Percentiles rank a stretch among this genome's conserved stretches.
phyloP scores from a whole-genome alignment of 345 rosid species.

The Melaleuca quinquenervia region DNA sequence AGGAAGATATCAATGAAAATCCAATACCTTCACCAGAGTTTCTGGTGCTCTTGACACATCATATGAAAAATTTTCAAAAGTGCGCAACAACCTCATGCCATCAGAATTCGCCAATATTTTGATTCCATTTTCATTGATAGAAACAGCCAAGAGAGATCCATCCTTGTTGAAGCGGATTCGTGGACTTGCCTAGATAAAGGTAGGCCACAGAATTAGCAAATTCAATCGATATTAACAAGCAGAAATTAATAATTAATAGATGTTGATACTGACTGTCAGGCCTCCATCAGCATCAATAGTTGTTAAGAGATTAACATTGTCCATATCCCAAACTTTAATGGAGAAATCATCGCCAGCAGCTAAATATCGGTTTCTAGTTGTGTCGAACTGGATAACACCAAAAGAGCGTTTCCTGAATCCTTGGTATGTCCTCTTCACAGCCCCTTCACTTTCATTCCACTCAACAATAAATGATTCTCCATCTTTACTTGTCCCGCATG shows the following conservation, averaged over 20 bases:
- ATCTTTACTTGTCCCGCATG: constrained; percentile 70
- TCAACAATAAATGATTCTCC: constrained; percentile 63
- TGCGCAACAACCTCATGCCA: constrained; percentile 33
- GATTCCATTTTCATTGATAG: constrained; percentile 47
- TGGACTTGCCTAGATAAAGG: constrained; percentile 28
- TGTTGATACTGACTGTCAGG: constrained; percentile 30
- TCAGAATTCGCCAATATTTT: constrained; percentile 41
- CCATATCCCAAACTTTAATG: constrained; percentile 71
- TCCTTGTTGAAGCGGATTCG: constrained; percentile 55
- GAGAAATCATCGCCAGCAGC: constrained; percentile 59
- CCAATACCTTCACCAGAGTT: constrained; percentile 10
- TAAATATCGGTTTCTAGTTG: constrained; percentile 46
- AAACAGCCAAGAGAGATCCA: constrained; percentile 43
- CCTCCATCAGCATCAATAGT: constrained; percentile 55
- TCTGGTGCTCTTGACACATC: constrained; percentile 17
- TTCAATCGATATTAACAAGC: neutral
- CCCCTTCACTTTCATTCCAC: constrained; percentile 71
- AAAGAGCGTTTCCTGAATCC: constrained; percentile 48
- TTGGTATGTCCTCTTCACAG: constrained; percentile 38
- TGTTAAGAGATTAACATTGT: constrained; percentile 26
- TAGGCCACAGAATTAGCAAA: neutral
- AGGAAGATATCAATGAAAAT: neutral
- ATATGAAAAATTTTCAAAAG: constrained; percentile 23
- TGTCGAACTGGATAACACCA: constrained; percentile 56
- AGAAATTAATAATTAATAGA: neutral